Conservation (phyloP, 2,329 filamentous ascomycete genomes). For the Blumeriella jaapii region DNA sequence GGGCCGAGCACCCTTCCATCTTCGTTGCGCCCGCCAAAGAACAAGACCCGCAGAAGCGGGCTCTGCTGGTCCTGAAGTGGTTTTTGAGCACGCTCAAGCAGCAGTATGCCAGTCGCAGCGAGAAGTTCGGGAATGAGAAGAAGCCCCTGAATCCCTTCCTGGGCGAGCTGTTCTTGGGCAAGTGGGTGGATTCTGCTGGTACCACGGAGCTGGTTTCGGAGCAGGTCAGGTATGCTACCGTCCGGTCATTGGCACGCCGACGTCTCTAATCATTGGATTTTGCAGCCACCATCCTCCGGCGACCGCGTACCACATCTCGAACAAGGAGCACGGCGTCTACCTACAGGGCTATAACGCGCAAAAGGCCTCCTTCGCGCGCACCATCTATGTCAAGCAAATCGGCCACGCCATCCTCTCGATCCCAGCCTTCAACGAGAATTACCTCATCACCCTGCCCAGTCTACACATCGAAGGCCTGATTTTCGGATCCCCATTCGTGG, state of each 20-base stretch:
- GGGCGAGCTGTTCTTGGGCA: slow-evolving; percentile 85
- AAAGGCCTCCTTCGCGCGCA: slow-evolving; percentile 87
- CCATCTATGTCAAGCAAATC: slow-evolving; percentile 90
- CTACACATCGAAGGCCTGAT: slow-evolving; percentile 92
- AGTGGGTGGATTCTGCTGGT: slow-evolving; percentile 74
- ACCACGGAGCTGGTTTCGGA: slow-evolving; percentile 82
- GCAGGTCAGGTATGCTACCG: slow-evolving; percentile 59
- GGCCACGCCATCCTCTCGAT: slow-evolving; percentile 78
- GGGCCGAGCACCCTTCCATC: slow-evolving; percentile 66
- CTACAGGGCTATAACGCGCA: slow-evolving; percentile 90
- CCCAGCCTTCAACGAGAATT: slow-evolving; percentile 45
- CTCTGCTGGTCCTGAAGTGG: slow-evolving; percentile 87
- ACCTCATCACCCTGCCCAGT: slow-evolving; percentile 82
- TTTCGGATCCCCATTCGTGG: slow-evolving; percentile 76
- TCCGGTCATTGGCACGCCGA: background rate
- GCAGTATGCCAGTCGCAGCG: slow-evolving; percentile 64
- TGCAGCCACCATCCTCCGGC: slow-evolving; percentile 79
- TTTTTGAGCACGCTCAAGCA: slow-evolving; percentile 89
- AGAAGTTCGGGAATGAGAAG: slow-evolving; percentile 82
- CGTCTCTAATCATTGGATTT: background rate
- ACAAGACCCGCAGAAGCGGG: slow-evolving; percentile 67
- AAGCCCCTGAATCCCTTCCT: slow-evolving; percentile 96
- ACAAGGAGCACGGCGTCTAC: slow-evolving; percentile 68
- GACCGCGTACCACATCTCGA: slow-evolving; percentile 88
- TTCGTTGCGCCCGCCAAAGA: slow-evolving; percentile 76